Percentiles rank a stretch among this genome's conserved stretches.
Evolutionary conservation across 2,329 filamentous ascomycete genomes (phyloP).

Genomic region (Botrytis fabae): DNA sequence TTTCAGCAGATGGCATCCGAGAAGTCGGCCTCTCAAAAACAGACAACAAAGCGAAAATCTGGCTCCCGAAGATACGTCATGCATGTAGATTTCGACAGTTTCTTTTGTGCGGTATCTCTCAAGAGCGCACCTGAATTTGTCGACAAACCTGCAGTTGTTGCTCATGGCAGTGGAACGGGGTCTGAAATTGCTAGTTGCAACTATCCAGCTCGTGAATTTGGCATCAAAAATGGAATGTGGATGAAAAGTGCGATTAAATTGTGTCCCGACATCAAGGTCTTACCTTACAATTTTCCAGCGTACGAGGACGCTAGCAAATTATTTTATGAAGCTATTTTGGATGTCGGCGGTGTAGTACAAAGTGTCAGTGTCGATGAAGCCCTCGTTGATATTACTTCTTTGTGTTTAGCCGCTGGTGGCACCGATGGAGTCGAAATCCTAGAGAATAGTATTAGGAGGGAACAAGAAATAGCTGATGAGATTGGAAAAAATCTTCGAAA

Average conservation of each 20-base stretch:
- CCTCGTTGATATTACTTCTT: conserved; percentile 75
- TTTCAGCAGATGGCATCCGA: conserved; percentile 80
- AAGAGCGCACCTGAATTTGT: conserved; percentile 73
- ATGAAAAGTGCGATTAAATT: conserved; percentile 86
- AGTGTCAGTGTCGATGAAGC: conserved; percentile 98
- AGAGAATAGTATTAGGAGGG: conserved; percentile 70
- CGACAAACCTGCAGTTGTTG: conserved; percentile 83
- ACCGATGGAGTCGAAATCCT: conserved; percentile 64
- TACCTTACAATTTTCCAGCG: conserved; percentile 94
- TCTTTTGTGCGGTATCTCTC: conserved; percentile 91
- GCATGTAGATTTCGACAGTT: conserved; percentile 97
- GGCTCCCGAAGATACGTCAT: conserved; percentile 79
- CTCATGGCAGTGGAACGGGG: conserved; percentile 79
- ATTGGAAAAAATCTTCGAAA: conserved; percentile 68
- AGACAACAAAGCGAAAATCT: conserved; percentile 51
- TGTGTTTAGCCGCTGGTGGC: conserved; percentile 65
- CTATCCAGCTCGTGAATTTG: conserved; percentile 81
- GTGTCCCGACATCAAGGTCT: conserved; percentile 80
- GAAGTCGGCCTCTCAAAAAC: conserved; percentile 54
- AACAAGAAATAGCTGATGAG: conserved; percentile 75
- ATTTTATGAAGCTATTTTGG: conserved; percentile 84
- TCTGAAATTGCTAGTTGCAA: conserved; percentile 99
- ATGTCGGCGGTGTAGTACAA: conserved; percentile 79
- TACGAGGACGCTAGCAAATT: conserved; percentile 88
- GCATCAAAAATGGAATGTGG: conserved; percentile 99